Percentiles rank a stretch among this genome's conserved stretches.
Evolutionary conservation across 805 yeast species (phyloP).

Genomic region (Brettanomyces nanus): DNA sequence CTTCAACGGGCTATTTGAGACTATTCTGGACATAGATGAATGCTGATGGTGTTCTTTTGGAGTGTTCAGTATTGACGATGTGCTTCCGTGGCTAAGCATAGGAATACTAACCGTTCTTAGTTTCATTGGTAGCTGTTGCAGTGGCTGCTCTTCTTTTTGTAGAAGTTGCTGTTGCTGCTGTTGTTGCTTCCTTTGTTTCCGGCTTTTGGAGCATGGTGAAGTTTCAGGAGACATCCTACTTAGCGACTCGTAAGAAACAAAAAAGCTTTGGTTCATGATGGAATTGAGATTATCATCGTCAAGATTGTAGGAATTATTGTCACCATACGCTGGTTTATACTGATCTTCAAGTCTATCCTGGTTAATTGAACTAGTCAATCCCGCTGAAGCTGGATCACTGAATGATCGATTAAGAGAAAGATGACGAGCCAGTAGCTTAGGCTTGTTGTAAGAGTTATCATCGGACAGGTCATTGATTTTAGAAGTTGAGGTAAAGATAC

Average conservation of each 20-base stretch:
- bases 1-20: slow-evolving; percentile 22
- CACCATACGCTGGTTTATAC: background rate
- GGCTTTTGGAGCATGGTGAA: background rate
- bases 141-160: no score
- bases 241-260: slow-evolving; percentile 9
- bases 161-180: background rate
- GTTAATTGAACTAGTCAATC: background rate
- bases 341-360: background rate
- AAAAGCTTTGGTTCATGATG: slow-evolving; percentile 9
- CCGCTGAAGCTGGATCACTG: slow-evolving; percentile 17
- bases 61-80: no score
- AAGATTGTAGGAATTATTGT: background rate
- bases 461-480: background rate
- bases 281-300: slow-evolving; percentile 4
- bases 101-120: slow-evolving; percentile 1
- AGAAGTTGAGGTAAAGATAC: slow-evolving; percentile 2
- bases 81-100: background rate
- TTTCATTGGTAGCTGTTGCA: no score
- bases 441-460: background rate
- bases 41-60: no score
- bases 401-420: slow-evolving; percentile 13
- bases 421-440: slow-evolving; percentile 3
- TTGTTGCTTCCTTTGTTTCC: no score
- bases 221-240: slow-evolving; percentile 3
- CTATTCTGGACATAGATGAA: background rate